A percentile compares a stretch with the other conserved stretches of the same genome.
Conservation (phyloP, 805 yeast species). For the Grigorovia humatica region DNA sequence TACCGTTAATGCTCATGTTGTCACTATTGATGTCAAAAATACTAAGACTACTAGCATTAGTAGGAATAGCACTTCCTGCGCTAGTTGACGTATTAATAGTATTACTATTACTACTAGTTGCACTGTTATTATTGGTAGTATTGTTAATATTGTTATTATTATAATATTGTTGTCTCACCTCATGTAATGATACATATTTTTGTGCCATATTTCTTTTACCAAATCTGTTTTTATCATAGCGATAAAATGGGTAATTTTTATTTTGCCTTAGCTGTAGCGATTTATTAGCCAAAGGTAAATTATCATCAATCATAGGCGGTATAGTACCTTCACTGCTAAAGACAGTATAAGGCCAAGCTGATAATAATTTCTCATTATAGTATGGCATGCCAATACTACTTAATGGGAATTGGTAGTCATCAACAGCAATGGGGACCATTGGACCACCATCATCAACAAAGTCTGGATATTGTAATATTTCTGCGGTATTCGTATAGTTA, state of each 20-base stretch:
- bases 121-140: slow-evolving; percentile 2
- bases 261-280: slow-evolving; percentile 5
- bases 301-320: slow-evolving; percentile 42
- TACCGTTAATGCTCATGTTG: neutral
- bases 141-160: neutral
- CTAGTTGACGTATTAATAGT: neutral
- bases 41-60: neutral
- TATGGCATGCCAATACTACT: slow-evolving; percentile 78
- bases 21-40: neutral
- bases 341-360: slow-evolving; percentile 64
- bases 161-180: slow-evolving; percentile 15
- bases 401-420: slow-evolving; percentile 45
- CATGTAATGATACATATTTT: slow-evolving; percentile 33
- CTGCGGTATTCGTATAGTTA: slow-evolving; percentile 30
- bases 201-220: slow-evolving; percentile 45
- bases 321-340: slow-evolving; percentile 56
- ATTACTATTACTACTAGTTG: slow-evolving; percentile 6
- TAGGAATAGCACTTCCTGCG: neutral
- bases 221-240: slow-evolving; percentile 45
- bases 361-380: slow-evolving; percentile 63
- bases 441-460: slow-evolving; percentile 29
- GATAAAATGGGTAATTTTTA: slow-evolving; percentile 35
- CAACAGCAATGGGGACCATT: slow-evolving; percentile 25
- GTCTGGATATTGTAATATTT: slow-evolving; percentile 45
- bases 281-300: slow-evolving; percentile 4